Evolutionary conservation across 2,329 filamentous ascomycete species (phyloP).

Genomic region (Lanzia echinophila): DNA sequence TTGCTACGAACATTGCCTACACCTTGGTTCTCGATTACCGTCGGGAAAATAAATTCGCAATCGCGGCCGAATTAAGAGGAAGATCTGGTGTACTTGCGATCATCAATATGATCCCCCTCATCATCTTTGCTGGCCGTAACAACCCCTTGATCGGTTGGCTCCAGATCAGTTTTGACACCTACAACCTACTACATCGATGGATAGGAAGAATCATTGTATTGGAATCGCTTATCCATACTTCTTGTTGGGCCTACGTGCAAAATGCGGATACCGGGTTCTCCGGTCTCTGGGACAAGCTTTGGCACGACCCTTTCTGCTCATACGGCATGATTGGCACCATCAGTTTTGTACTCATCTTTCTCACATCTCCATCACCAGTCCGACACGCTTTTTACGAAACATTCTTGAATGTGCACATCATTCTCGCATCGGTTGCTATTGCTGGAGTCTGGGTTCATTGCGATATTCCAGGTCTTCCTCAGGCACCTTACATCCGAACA

Average conservation of each 20-base stretch:
- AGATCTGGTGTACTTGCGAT: conserved; percentile 77
- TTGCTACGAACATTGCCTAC: conserved; percentile 56
- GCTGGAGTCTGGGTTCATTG: conserved; percentile 75
- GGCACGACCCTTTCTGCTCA: conserved; percentile 55
- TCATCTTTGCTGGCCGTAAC: conserved; percentile 85
- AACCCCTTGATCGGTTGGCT: conserved; percentile 81
- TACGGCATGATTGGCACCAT: conserved; percentile 55
- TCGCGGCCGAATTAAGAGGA: conserved; percentile 77
- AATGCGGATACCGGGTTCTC: conserved; percentile 57
- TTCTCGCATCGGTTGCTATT: conserved; percentile 62
- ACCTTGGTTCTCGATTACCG: conserved; percentile 55
- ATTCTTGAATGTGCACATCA: conserved; percentile 81
- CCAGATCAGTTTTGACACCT: conserved; percentile 90
- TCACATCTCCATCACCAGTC: conserved; percentile 70
- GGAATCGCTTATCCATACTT: conserved; percentile 63
- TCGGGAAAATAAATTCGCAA: conserved; percentile 51
- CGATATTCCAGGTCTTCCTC: conserved; percentile 54
- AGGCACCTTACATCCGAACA: conserved; percentile 67
- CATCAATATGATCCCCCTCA: conserved; percentile 85
- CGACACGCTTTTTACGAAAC: conserved; percentile 97
- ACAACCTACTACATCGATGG: conserved; percentile 86
- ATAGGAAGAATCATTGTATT: conserved; percentile 66
- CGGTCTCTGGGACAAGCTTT: conserved; percentile 48
- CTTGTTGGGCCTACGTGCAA: conserved; percentile 69
- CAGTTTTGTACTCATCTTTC: conserved; percentile 57